Base-by-base conservation (phyloP, 2,329 filamentous ascomycete genomes). In the Fusarium sp. region DNA sequence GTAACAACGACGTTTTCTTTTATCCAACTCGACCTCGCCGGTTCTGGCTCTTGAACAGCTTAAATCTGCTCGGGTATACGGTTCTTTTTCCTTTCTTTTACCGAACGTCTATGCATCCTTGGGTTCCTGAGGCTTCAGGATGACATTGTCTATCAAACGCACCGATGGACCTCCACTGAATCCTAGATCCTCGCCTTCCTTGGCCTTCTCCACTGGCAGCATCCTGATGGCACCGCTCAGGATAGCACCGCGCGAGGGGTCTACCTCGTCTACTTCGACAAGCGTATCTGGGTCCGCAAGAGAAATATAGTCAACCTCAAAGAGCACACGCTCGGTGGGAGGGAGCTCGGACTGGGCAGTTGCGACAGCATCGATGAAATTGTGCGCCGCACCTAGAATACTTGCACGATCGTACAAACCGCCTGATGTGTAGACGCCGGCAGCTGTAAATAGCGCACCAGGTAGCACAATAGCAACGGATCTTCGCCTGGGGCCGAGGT, bases 191-290 rank as follows among this genome's bases (percentile, higher is more conserved):
- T 98, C 93, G 1, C 85, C 91, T 6, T 86, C 79, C 44, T 81
- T 83, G 1, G 88, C 82, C 47, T 86, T 83, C 72, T 96, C 91
- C 2, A 97, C 80, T 0, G 93, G 91, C 41, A 92, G 74, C 90
- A 99, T 96, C 78, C 91, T 95, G 55, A 99, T 81, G 0, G 95
- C 95, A 4, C 92, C 93, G 73, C 94, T 98, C 54, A 99, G 77
- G 32, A 99, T 90, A 0, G 90, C 93, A 2, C 94, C 94, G 63
- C 81, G 86, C 0, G 78, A 77, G 0, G 83, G 81, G 70, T 97
- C 91, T 2, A 98, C 84, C 11, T 78, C 74, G 1, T 90, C 83
- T 2, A 97, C 71, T 77, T 98, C 94, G 58, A 91, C 85, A 79
- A 99, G 86, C 0, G 89, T 90, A 8, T 92, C 87, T 1, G 92